Conservation (phyloP, 305 asterid genomes). For the Striga hermonthica region DNA sequence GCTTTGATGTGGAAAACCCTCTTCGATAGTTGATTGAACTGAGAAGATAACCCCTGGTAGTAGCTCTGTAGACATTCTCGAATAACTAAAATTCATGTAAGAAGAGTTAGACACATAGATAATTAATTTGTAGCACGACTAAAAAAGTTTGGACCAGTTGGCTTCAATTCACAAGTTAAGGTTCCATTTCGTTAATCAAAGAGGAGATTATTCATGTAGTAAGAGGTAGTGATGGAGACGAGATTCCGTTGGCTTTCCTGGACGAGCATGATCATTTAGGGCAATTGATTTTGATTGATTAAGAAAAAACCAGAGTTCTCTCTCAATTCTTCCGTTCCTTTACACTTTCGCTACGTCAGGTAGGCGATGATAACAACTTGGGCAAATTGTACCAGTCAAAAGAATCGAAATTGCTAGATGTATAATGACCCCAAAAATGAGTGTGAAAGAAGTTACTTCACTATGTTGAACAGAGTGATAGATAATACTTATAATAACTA, state of each 20-base stretch:
- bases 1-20: constrained; percentile 55
- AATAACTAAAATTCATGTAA: constrained; percentile 52
- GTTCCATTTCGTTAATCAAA: too few species aligned
- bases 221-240: too few species aligned
- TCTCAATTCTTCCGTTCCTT: too few species aligned
- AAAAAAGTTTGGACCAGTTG: background rate
- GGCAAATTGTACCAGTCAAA: constrained; percentile 19
- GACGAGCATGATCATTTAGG: too few species aligned
- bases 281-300: too few species aligned
- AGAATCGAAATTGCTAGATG: constrained; percentile 15
- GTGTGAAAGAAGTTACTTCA: background rate
- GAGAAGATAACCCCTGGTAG: constrained; percentile 64
- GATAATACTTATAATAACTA: constrained; percentile 12
- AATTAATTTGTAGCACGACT: constrained; percentile 9
- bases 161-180: too few species aligned
- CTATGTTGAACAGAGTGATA: constrained; percentile 13
- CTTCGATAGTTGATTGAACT: constrained; percentile 59
- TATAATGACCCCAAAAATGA: constrained; percentile 1
- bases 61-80: constrained; percentile 83
- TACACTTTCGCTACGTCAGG: background rate
- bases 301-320: too few species aligned
- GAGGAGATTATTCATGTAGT: too few species aligned
- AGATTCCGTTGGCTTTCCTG: too few species aligned
- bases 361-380: constrained; percentile 17
- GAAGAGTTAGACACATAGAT: constrained; percentile 30